These are phyloP conservation scores for Phytophthora pluvialis DNA, from an alignment of 352 stramenopile genomes.

Conservation along the genomic window DNA sequence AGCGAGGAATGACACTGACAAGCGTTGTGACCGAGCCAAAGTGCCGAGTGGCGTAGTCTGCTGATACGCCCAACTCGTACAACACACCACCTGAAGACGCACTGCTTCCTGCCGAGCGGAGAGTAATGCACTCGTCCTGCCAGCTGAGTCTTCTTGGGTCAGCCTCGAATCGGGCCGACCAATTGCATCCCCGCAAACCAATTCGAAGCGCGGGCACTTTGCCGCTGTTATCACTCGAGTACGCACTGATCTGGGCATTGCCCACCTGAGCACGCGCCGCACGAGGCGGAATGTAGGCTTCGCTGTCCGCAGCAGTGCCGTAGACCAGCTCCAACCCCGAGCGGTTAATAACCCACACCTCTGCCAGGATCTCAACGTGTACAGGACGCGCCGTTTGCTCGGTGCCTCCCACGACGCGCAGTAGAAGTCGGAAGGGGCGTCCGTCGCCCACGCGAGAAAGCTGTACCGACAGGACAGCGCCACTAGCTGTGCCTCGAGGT, in stretches of 20 bases:
- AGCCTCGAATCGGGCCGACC: constrained; percentile 75
- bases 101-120: constrained; percentile 44
- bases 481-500: constrained; percentile 47
- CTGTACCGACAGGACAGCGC: constrained; percentile 64
- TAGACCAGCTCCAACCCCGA: constrained; percentile 79
- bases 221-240: constrained; percentile 48
- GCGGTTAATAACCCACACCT: constrained; percentile 87
- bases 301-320: constrained; percentile 65
- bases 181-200: constrained; percentile 59
- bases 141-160: constrained; percentile 80
- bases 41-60: constrained; percentile 81
- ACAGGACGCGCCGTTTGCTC: constrained; percentile 35
- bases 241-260: constrained; percentile 78
- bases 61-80: constrained; percentile 84
- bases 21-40: constrained; percentile 87
- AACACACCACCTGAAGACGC: constrained; percentile 46
- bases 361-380: constrained; percentile 48
- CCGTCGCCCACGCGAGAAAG: constrained; percentile 63
- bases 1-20: constrained; percentile 84
- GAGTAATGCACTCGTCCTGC: constrained; percentile 82
- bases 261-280: constrained; percentile 69
- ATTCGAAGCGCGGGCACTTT: constrained; percentile 63
- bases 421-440: constrained; percentile 69
- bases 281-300: constrained; percentile 64
- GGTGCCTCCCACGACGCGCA: constrained; percentile 54